A percentile compares a stretch with the other conserved stretches of the same genome.
Evolutionary conservation across 805 yeast species (phyloP).

Genomic region (Tetrapisispora taiwanensis): DNA sequence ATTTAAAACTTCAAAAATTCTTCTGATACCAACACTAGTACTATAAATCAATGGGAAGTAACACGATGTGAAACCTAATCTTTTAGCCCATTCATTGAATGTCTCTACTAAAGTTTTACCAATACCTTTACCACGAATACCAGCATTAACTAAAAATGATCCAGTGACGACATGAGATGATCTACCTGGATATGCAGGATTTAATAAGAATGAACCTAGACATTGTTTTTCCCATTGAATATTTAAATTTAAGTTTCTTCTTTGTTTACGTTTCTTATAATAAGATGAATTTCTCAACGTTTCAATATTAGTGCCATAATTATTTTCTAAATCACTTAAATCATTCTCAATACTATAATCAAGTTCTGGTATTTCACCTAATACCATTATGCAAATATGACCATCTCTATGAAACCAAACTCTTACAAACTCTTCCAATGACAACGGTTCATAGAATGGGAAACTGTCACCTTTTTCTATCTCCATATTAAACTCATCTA

Average conservation of each 20-base stretch:
- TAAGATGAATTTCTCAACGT: slow-evolving; percentile 19
- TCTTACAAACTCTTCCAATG: slow-evolving; percentile 64
- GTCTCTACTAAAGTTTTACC: slow-evolving; percentile 80
- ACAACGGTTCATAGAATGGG: slow-evolving; percentile 74
- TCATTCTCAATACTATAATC: slow-evolving; percentile 28
- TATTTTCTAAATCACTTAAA: slow-evolving; percentile 10
- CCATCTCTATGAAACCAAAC: slow-evolving; percentile 69
- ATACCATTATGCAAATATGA: slow-evolving; percentile 39
- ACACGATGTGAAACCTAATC: slow-evolving; percentile 75
- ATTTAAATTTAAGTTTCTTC: slow-evolving; percentile 21
- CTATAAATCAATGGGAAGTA: slow-evolving; percentile 82
- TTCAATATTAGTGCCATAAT: slow-evolving; percentile 15
- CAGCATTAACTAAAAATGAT: slow-evolving; percentile 81
- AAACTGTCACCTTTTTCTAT: slow-evolving; percentile 79
- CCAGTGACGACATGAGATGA: slow-evolving; percentile 90
- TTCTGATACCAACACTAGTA: slow-evolving; percentile 72
- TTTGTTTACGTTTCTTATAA: slow-evolving; percentile 21
- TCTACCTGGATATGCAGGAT: slow-evolving; percentile 87
- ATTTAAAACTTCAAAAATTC: slow-evolving; percentile 64
- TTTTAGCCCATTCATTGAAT: slow-evolving; percentile 83
- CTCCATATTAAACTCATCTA: slow-evolving; percentile 92
- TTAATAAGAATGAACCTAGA: slow-evolving; percentile 74
- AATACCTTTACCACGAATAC: slow-evolving; percentile 84
- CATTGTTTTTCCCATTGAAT: slow-evolving; percentile 90
- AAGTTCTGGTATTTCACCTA: slow-evolving; percentile 61